phyloP scores from a whole-genome alignment of 345 rosid species.

The Theobroma cacao region DNA sequence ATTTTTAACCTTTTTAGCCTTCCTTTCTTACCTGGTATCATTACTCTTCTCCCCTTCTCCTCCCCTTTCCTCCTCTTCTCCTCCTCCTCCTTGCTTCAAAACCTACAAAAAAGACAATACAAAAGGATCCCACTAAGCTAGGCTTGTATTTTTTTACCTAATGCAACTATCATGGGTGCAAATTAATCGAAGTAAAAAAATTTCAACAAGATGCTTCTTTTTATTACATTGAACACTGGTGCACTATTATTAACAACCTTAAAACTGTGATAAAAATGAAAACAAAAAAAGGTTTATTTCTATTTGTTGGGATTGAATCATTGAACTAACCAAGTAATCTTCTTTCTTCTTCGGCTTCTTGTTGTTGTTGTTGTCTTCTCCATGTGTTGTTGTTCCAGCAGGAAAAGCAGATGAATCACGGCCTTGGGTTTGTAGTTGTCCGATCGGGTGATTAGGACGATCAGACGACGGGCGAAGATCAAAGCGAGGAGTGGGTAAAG shows the following conservation, averaged over 20 bases:
- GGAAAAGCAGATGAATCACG: slow-evolving; percentile 14
- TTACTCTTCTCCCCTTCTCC: slow-evolving; percentile 33
- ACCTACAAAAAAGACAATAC: slow-evolving; percentile 23
- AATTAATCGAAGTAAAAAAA: slow-evolving; percentile 16
- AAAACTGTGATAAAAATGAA: not conserved
- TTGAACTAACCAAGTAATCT: slow-evolving; percentile 34
- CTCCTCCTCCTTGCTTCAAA: slow-evolving; percentile 19
- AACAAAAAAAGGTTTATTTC: not conserved
- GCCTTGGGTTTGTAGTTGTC: slow-evolving; percentile 16
- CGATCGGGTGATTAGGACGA: slow-evolving; percentile 44
- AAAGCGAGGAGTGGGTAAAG: not conserved
- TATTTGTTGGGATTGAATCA: slow-evolving; percentile 3
- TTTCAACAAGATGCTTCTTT: slow-evolving; percentile 6
- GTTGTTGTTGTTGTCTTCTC: not conserved
- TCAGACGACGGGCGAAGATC: slow-evolving; percentile 34
- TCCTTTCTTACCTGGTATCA: slow-evolving; percentile 56
- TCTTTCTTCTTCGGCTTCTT: slow-evolving; percentile 23
- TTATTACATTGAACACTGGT: slow-evolving; percentile 27
- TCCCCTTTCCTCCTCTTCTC: slow-evolving; percentile 20
- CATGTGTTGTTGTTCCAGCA: not conserved
- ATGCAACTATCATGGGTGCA: slow-evolving; percentile 29
- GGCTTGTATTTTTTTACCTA: not conserved
- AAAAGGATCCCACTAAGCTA: slow-evolving; percentile 18
- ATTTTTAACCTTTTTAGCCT: slow-evolving; percentile 17
- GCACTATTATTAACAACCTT: slow-evolving; percentile 32